Base-by-base conservation (phyloP, 2,329 filamentous ascomycete species). In the Volutella citrinella region DNA sequence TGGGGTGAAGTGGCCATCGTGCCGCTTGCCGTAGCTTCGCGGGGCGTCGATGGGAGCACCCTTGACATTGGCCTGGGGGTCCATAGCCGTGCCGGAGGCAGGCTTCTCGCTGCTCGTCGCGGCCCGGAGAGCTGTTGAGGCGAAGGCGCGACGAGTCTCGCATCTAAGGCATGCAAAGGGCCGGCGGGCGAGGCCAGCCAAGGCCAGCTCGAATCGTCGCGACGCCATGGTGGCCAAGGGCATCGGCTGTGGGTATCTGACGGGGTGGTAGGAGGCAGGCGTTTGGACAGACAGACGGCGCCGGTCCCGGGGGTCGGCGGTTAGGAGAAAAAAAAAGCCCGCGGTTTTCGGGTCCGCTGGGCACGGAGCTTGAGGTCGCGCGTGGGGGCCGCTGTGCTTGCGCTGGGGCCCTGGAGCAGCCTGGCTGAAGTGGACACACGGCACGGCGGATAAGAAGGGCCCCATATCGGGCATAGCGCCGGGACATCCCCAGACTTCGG, bases 1-100 rank as follows among this genome's bases (percentile, higher is more conserved):
- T 6, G 80, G 80, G 9, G 68, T 75, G 52, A 82, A 84, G 19
- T 68, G 56, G 10, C 57, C 62, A 4, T 71, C 62, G 18, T 71
- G 51, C 12, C 69, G 67, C 56, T 72, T 73, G 50, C 80, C 80
- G 46, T 80, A 80, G 18, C 70, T 68, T 42, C 77, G 67, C 10
- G 79, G 79, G 6, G 78, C 79, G 40, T 78, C 62, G 48, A 74
- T 76, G 22, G 80, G 61, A 6, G 69, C 61, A 12, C 69, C 67
- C 21, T 65, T 49, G 30, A 70, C 46, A 24, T 54, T 52, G 48
- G 52, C 58, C 49, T 64, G 57, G 38, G 63, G 60, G 39, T 64
- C 60, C 42, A 62, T 46, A 10, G 57, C 55, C 31, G 60, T 45
- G 29, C 62, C 62, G 11, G 61, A 44, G 11, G 49, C 62, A 12